These are phyloP conservation scores for Phanerodontia chrysosporium DNA, from an alignment of 768 basidiomycete species.

Conservation along the genomic window DNA sequence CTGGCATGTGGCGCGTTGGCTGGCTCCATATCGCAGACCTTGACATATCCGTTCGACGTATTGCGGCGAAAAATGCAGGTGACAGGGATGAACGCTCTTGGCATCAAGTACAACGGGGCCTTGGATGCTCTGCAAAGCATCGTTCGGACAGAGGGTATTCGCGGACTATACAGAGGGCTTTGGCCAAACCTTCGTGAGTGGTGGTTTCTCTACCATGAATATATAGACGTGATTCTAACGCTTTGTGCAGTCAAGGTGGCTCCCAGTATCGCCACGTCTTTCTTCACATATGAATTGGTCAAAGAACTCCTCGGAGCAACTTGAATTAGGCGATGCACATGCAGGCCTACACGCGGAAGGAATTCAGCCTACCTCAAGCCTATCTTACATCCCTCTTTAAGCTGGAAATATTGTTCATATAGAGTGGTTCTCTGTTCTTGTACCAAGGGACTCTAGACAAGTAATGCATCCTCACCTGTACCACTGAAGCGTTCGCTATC, in stretches of 20 bases:
- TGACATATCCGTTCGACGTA: slow-evolving; percentile 96
- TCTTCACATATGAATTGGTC: slow-evolving; percentile 77
- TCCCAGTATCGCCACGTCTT: slow-evolving; percentile 83
- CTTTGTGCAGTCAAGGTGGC: slow-evolving; percentile 73
- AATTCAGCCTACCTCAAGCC: not conserved
- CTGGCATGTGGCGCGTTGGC: slow-evolving; percentile 80
- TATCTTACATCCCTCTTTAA: no score
- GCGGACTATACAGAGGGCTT: slow-evolving; percentile 77
- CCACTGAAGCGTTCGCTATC: not conserved
- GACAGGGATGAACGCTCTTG: slow-evolving; percentile 62
- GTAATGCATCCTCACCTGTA: not conserved
- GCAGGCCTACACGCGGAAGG: not conserved
- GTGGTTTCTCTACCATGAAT: no score
- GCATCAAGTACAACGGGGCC: slow-evolving; percentile 74
- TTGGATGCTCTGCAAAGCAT: slow-evolving; percentile 72
- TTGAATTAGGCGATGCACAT: slow-evolving; percentile 14
- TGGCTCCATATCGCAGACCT: slow-evolving; percentile 89
- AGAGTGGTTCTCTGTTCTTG: not conserved
- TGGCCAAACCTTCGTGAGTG: slow-evolving; percentile 86
- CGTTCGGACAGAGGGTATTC: slow-evolving; percentile 66
- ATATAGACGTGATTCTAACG: not conserved
- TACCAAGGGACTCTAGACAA: not conserved
- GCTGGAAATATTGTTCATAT: not conserved
- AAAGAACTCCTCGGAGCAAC: slow-evolving; percentile 43
- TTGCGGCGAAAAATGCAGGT: slow-evolving; percentile 96